Base-by-base conservation (phyloP, 2,329 filamentous ascomycete genomes). In the Fusarium xyrophilum region DNA sequence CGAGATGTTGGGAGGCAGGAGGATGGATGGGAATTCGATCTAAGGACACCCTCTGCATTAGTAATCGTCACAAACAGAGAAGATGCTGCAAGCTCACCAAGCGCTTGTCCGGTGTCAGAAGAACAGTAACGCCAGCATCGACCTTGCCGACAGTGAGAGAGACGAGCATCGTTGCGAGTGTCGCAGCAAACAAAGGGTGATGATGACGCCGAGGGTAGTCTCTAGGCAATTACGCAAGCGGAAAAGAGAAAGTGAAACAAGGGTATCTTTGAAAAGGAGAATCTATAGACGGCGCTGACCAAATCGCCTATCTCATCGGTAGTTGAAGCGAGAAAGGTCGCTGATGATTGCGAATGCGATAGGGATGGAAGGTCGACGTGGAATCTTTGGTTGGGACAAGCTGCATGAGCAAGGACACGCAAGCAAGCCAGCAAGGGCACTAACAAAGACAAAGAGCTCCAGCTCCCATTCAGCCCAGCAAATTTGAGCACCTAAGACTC, bases 121-220 rank as follows among this genome's bases (percentile, higher is more conserved):
- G 90, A 67, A 99, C 96, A 51, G 96, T 97, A 78, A 99, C 95
- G 81, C 96, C 96, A 76, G 96, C 96, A 82, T 99, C 96, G 82
- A 99, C 96, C 84, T 99, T 99, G 85, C 96, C 96, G 81, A 99
- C 96, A 52, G 95, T 98, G 78, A 99, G 87, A 72, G 96, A 98
- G 82, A 99, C 93, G 77, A 98, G 87, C 96, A 99, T 98, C 52
- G 78, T 86, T 73, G 56, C 58, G 52, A 28, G 28, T 52, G 56
- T 67, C 57, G 65, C 64, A 70, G 68, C 48, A 44, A 59, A 54
- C 36, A 32, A 56, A 69, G 57, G 40, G 56, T 19, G 42, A 50
- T 33, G 48, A 56, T 38, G 44, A 51, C 46, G 44, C 57, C 44
- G 30, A 54, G 60, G 48, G 27, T 47, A 54, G 30, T 28, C 40